phyloP scores from a whole-genome alignment of 495 filamentous ascomycete genomes.

The Bathelium albidoporum region DNA sequence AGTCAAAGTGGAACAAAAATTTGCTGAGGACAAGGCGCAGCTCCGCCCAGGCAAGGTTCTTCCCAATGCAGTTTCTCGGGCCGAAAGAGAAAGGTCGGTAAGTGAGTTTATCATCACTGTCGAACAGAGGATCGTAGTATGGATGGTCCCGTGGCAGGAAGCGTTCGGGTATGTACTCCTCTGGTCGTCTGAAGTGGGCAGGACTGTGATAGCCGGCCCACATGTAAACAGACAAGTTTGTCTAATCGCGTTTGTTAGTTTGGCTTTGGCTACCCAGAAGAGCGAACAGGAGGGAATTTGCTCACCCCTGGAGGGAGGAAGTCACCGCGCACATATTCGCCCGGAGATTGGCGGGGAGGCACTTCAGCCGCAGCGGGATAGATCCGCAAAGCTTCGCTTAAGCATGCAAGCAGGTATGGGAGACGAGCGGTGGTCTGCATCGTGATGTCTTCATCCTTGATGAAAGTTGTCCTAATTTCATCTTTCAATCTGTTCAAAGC shows the following conservation, averaged over 20 bases:
- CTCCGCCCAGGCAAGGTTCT: slow-evolving; percentile 41
- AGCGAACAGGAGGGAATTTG: neutral
- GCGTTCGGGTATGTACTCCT: slow-evolving; percentile 38
- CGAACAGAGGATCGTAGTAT: slow-evolving; percentile 13
- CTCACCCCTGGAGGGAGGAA: neutral
- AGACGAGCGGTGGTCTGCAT: slow-evolving; percentile 35
- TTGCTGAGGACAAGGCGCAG: slow-evolving; percentile 42
- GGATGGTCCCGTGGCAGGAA: slow-evolving; percentile 26
- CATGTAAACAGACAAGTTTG: slow-evolving; percentile 27
- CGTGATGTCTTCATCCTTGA: neutral
- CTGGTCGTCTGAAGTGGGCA: slow-evolving; percentile 32
- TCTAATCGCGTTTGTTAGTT: slow-evolving; percentile 33
- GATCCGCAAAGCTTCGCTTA: slow-evolving; percentile 49
- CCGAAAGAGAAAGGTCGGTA: slow-evolving; percentile 23
- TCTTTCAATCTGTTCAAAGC: neutral
- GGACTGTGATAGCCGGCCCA: slow-evolving; percentile 31
- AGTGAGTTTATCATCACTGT: slow-evolving; percentile 15
- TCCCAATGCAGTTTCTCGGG: slow-evolving; percentile 22
- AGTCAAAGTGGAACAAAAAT: slow-evolving; percentile 44
- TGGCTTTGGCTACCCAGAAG: too few relatives aligned
- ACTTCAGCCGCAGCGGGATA: slow-evolving; percentile 43
- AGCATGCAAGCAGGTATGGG: slow-evolving; percentile 44
- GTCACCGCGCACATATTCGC: slow-evolving; percentile 23
- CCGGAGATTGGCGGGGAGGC: slow-evolving; percentile 36
- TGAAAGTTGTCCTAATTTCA: neutral